A percentile compares a stretch with the other conserved stretches of the same genome.
phyloP scores from a whole-genome alignment of 805 yeast species.

The Starmera amethionina region DNA sequence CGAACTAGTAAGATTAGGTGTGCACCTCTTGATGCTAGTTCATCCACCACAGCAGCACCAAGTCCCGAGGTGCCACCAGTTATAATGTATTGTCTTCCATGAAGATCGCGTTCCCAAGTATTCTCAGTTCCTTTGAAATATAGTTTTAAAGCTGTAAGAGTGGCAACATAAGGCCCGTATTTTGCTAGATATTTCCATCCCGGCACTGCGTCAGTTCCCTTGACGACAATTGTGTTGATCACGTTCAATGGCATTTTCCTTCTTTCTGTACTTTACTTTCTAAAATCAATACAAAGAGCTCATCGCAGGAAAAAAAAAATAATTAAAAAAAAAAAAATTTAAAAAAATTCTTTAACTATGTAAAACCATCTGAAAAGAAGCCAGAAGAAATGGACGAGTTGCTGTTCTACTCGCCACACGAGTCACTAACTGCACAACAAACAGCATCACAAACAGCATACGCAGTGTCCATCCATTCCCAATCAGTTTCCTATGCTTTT shows the following conservation, averaged over 20 bases:
- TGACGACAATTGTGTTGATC: slow-evolving; percentile 52
- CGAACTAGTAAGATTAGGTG: slow-evolving; percentile 71
- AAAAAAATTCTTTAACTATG: background rate
- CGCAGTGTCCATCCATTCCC: slow-evolving; percentile 32
- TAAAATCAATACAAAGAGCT: background rate
- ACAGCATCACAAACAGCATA: slow-evolving; percentile 33
- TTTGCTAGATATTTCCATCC: slow-evolving; percentile 52
- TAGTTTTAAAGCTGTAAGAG: slow-evolving; percentile 45
- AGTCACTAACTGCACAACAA: slow-evolving; percentile 33
- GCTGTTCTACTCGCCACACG: slow-evolving; percentile 36
- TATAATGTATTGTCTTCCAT: slow-evolving; percentile 74
- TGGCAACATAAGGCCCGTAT: slow-evolving; percentile 46
- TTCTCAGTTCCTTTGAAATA: slow-evolving; percentile 74
- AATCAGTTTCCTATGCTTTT: slow-evolving; percentile 32
- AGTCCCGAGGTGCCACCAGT: slow-evolving; percentile 95
- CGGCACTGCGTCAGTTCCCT: slow-evolving; percentile 72
- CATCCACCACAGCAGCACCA: slow-evolving; percentile 68
- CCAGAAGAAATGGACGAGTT: slow-evolving; percentile 35
- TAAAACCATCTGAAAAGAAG: background rate
- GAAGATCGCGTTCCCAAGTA: slow-evolving; percentile 88
- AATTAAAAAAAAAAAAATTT: too few relatives aligned
- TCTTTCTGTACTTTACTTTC: background rate
- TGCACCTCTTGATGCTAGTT: slow-evolving; percentile 76
- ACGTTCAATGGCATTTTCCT: slow-evolving; percentile 77
- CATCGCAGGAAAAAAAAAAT: background rate